Conservation (phyloP, 2,329 filamentous ascomycete genomes). For the Chaetomiaceae sp. region DNA sequence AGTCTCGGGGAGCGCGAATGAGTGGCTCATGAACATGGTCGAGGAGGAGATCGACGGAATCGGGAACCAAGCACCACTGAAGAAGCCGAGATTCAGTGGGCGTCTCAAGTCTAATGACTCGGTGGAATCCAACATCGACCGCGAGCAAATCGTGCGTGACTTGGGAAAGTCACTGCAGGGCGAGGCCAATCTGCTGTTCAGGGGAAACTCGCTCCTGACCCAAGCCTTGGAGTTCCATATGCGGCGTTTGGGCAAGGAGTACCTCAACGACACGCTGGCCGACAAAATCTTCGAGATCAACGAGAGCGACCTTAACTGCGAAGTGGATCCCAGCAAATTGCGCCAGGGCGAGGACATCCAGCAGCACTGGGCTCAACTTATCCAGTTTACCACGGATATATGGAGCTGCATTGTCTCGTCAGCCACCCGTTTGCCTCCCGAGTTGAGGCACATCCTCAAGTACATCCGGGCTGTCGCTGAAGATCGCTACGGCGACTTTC, state of each 20-base stretch:
- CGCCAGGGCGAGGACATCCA: slow-evolving; percentile 63
- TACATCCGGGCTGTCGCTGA: slow-evolving; percentile 91
- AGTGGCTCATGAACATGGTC: slow-evolving; percentile 89
- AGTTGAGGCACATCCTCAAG: slow-evolving; percentile 79
- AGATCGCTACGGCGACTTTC: slow-evolving; percentile 88
- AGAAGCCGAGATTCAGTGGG: slow-evolving; percentile 66
- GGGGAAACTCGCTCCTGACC: slow-evolving; percentile 89
- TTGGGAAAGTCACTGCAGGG: slow-evolving; percentile 74
- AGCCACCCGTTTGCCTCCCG: slow-evolving; percentile 69
- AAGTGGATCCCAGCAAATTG: slow-evolving; percentile 86
- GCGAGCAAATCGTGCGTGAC: slow-evolving; percentile 68
- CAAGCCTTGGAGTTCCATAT: slow-evolving; percentile 94
- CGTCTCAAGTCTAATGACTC: slow-evolving; percentile 69
- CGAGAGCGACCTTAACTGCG: slow-evolving; percentile 83
- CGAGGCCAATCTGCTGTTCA: slow-evolving; percentile 91
- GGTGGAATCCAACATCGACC: slow-evolving; percentile 56
- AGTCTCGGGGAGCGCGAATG: slow-evolving; percentile 73
- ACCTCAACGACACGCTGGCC: slow-evolving; percentile 80
- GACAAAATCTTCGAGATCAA: slow-evolving; percentile 87
- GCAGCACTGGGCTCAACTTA: slow-evolving; percentile 75
- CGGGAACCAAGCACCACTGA: slow-evolving; percentile 72
- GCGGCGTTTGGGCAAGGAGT: slow-evolving; percentile 89
- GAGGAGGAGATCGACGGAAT: slow-evolving; percentile 97
- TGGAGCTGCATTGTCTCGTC: slow-evolving; percentile 80
- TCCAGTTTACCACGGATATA: slow-evolving; percentile 71